Evolutionary conservation across 1,284 basidiomycete species (phyloP).

Genomic region (Albatrellus sp.): DNA sequence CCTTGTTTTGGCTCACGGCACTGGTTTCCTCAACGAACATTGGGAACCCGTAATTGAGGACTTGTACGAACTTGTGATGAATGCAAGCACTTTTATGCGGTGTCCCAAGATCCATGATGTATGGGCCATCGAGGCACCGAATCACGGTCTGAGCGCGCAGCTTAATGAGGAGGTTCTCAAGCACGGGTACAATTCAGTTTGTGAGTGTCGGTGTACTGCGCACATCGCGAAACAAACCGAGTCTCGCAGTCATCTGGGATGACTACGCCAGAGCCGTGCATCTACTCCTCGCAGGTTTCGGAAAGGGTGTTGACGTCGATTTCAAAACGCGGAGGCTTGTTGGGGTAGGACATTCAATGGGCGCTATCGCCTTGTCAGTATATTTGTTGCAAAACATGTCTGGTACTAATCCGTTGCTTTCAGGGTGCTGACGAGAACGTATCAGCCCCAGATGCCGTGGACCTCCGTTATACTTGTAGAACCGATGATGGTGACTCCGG

Average conservation of each 20-base stretch:
- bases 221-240: neutral
- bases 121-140: slow-evolving; percentile 42
- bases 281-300: slow-evolving; percentile 20
- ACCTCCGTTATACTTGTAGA: slow-evolving; percentile 33
- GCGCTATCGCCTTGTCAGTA: slow-evolving; percentile 22
- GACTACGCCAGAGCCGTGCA: slow-evolving; percentile 24
- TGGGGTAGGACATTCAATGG: slow-evolving; percentile 29
- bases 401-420: neutral
- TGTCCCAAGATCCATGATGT: slow-evolving; percentile 28
- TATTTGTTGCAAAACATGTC: neutral
- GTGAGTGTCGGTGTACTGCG: slow-evolving; percentile 18
- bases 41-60: slow-evolving; percentile 44
- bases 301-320: slow-evolving; percentile 20
- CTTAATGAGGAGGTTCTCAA: slow-evolving; percentile 32
- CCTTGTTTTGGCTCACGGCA: slow-evolving; percentile 37
- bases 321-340: slow-evolving; percentile 22
- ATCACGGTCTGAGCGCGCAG: slow-evolving; percentile 39
- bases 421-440: slow-evolving; percentile 28
- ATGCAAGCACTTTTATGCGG: slow-evolving; percentile 2
- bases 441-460: slow-evolving; percentile 24
- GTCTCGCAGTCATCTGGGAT: slow-evolving; percentile 19
- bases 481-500: slow-evolving; percentile 25
- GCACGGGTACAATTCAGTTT: slow-evolving; percentile 28
- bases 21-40: slow-evolving; percentile 41
- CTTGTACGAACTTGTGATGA: slow-evolving; percentile 21